phyloP scores from a whole-genome alignment of 192 early-diverging fungal genomes.

The Polychytrium aggregatum region DNA sequence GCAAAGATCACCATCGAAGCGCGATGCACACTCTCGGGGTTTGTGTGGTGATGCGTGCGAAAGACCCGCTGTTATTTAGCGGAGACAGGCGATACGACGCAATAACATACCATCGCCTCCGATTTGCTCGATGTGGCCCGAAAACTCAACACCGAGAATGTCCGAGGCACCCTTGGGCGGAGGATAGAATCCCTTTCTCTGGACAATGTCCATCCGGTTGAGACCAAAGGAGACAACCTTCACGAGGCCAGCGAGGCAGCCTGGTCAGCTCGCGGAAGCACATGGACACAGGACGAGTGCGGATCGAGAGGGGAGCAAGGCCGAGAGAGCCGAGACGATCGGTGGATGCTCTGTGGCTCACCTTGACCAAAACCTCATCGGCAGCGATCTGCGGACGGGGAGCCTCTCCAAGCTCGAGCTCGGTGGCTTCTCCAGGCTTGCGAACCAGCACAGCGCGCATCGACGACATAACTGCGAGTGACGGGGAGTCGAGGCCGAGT shows the following conservation, averaged over 20 bases:
- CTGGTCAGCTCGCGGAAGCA: slow-evolving; percentile 6
- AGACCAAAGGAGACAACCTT: slow-evolving; percentile 49
- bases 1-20: no score
- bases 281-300: neutral
- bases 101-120: slow-evolving; percentile 31
- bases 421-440: no score
- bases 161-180: slow-evolving; percentile 44
- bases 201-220: slow-evolving; percentile 69
- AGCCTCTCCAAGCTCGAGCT: no score
- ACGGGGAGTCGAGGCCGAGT: no score
- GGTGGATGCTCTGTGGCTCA: slow-evolving; percentile 6
- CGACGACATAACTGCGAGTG: no score
- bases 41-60: no score
- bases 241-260: slow-evolving; percentile 11
- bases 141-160: slow-evolving; percentile 66
- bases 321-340: neutral
- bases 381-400: no score
- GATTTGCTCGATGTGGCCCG: slow-evolving; percentile 44
- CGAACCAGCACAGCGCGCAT: no score
- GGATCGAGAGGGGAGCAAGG: neutral
- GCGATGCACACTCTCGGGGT: no score
- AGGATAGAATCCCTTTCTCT: slow-evolving; percentile 63
- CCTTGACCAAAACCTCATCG: slow-evolving; percentile 11
- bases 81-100: no score
- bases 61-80: no score